Percentiles rank a stretch among this genome's conserved stretches.
Conservation (phyloP, 2,329 filamentous ascomycete species). For the Nakataea oryzae region DNA sequence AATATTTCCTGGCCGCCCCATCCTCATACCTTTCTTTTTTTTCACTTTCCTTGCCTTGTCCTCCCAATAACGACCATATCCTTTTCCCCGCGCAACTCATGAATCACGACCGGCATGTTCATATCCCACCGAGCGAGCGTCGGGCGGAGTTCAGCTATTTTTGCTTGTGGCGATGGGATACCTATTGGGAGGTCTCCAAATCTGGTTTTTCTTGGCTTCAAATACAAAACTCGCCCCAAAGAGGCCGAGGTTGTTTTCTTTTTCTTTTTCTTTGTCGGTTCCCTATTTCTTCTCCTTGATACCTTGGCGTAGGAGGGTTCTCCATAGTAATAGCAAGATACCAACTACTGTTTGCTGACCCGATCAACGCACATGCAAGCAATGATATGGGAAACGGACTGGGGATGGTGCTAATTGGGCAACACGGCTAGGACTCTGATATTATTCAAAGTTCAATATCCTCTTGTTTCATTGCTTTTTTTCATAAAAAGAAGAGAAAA, state of each 20-base stretch:
- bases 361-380: no score
- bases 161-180: background rate
- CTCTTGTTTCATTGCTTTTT: no score
- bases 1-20: background rate
- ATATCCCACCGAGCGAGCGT: background rate
- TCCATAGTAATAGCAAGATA: background rate
- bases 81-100: background rate
- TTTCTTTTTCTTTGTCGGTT: background rate
- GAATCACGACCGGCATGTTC: slow-evolving; percentile 3
- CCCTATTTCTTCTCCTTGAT: background rate
- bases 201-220: background rate
- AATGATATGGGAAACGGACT: no score
- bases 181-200: background rate
- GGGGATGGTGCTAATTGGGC: no score
- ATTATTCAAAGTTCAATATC: no score
- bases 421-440: no score
- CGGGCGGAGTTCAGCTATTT: background rate
- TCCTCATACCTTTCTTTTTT: background rate
- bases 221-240: background rate
- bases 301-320: background rate
- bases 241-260: background rate
- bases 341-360: background rate
- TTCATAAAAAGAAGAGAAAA: background rate
- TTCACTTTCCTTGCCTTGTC: background rate
- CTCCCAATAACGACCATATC: background rate